phyloP scores from a whole-genome alignment of 768 basidiomycete species.

The Calocera cornea region DNA sequence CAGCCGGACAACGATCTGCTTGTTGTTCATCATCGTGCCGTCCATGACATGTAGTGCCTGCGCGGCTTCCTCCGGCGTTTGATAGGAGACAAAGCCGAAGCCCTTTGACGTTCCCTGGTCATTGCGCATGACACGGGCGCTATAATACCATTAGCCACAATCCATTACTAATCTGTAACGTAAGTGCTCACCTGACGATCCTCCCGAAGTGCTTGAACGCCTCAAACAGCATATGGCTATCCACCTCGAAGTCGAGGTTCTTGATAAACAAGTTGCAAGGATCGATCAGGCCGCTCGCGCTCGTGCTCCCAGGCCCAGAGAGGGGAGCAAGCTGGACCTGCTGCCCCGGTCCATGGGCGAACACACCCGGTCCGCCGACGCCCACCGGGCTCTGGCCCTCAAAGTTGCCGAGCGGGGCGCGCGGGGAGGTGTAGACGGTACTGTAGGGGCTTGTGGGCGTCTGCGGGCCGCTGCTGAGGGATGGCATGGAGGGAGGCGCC shows the following conservation, averaged over 20 bases:
- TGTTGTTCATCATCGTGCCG: conserved; percentile 51
- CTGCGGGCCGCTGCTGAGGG: background rate
- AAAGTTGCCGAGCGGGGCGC: background rate
- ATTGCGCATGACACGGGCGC: conserved; percentile 86
- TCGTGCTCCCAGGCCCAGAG: conserved; percentile 59
- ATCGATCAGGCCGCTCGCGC: conserved; percentile 78
- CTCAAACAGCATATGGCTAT: conserved; percentile 70
- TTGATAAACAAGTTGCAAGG: conserved; percentile 71
- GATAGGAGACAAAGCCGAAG: conserved; percentile 84
- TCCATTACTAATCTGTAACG: background rate
- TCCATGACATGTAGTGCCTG: conserved; percentile 74
- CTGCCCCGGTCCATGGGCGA: conserved; percentile 66
- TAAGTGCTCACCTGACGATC: conserved; percentile 56
- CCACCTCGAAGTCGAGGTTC: conserved; percentile 76
- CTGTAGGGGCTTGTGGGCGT: background rate
- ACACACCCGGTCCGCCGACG: background rate
- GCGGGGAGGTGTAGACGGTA: background rate
- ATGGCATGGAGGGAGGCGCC: background rate
- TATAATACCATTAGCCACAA: conserved; percentile 19
- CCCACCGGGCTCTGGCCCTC: background rate
- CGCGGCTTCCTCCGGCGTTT: conserved; percentile 66
- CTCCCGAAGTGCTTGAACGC: conserved; percentile 73
- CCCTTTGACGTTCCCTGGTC: conserved; percentile 69
- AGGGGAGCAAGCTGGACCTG: conserved; percentile 74
- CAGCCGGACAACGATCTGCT: conserved; percentile 71